A percentile compares a stretch with the other conserved stretches of the same genome.
Conservation (phyloP, 305 asterid species). For the Stenogyne calaminthoides region DNA sequence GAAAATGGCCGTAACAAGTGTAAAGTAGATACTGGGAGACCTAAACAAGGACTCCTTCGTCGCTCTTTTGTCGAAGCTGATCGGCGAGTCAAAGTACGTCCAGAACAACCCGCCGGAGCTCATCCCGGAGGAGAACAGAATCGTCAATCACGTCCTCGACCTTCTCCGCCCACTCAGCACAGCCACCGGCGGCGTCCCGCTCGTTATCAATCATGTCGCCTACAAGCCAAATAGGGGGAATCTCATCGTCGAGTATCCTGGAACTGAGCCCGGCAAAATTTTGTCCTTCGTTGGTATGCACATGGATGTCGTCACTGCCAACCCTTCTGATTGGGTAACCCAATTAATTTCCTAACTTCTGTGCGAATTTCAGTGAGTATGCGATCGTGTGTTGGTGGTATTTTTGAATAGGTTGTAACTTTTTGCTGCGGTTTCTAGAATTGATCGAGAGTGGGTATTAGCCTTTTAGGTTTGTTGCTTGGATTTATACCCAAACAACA, state of each 20-base stretch:
- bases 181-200: slow-evolving; percentile 81
- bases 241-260: slow-evolving; percentile 93
- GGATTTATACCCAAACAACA: not conserved
- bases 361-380: not conserved
- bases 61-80: slow-evolving; percentile 65
- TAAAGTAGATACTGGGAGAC: slow-evolving; percentile 64
- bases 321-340: slow-evolving; percentile 83
- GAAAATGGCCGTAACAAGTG: slow-evolving; percentile 48
- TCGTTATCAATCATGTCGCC: slow-evolving; percentile 71
- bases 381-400: not conserved
- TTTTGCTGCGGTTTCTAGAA: not conserved
- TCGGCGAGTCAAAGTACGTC: slow-evolving; percentile 82
- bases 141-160: slow-evolving; percentile 79
- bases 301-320: slow-evolving; percentile 98
- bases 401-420: not conserved
- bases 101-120: slow-evolving; percentile 97
- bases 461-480: not conserved
- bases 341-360: not conserved
- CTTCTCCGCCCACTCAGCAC: slow-evolving; percentile 75
- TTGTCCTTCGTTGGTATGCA: slow-evolving; percentile 98
- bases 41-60: slow-evolving; percentile 71
- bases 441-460: not conserved
- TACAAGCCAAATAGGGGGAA: slow-evolving; percentile 92
- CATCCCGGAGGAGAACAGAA: slow-evolving; percentile 93
- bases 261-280: slow-evolving; percentile 72